Evolutionary conservation across 495 filamentous ascomycete species (phyloP), one percentile per base, ranked within the genome.

Genomic region (Penicillium desertorum): DNA sequence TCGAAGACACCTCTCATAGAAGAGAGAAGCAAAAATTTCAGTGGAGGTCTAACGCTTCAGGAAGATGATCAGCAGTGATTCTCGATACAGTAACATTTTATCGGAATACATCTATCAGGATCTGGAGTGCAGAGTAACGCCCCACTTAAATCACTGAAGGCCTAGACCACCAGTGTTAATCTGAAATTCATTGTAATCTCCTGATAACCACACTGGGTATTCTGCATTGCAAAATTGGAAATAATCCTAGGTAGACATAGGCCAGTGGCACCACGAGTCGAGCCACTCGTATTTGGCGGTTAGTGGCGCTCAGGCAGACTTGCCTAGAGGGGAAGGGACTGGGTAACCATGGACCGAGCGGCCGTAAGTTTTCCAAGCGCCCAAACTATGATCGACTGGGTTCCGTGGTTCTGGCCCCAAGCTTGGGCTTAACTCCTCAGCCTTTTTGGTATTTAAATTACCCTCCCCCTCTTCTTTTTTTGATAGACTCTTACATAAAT

Each of bases 351-450:
- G 65, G 65, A 25, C 54, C 53, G 25, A 27, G 27, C 39, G 22
- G 29, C 54, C 17, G 58, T 61, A 61, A 66, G 60, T 61, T 66
- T 65, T 58, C 51, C 45, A 37, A 52, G 59, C 39, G 37, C 58
- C 60, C 64, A 63, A 67, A 60, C 63, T 60, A 41, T 51, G 65
- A 68, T 68, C 63, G 60, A 27, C 56, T 51, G 11, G 36, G 55
- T 54, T 45, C 65, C 65, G 58, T 68, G 65, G 65, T 63, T 61
- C 23, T 39, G 45, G 32, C 44, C 56, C 29, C 52, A 50, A 63
- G 59, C 61, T 60, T 54, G 22, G 30, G 30, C 4, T 8, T 37
- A 37, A 37, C 34, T 16, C 22, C 49, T 55, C 39, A 50, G 30
- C 16, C 34, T 23, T 50, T 45, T 34, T 48, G 39, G 19, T 56